Base-by-base conservation (phyloP, 257 asterid genomes). In the Ophiorrhiza pumila region DNA sequence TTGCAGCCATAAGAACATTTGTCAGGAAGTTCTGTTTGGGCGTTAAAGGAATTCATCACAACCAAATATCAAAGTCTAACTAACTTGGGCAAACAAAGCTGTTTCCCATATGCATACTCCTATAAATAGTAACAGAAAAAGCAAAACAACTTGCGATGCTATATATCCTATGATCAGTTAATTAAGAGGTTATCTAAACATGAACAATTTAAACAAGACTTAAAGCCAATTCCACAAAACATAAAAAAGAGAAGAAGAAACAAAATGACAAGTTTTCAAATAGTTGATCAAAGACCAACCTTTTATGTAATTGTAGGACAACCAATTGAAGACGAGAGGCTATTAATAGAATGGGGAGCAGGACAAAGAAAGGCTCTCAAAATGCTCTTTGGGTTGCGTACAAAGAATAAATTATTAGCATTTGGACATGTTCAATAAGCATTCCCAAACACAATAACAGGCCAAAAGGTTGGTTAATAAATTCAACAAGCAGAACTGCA, bases 61-160 rank as follows among this genome's bases (percentile, higher is more conserved):
- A 62, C 7, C 7, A 37, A 37, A 37, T 37, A 37, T 37, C 32
- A 50, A 63, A 63, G 49, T 7, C 27, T n/a, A 63, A 17, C 27
- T n/a, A 63, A 17, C 7, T 20, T 61, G 17, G 66, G n/a, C 34
- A 5, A 2, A 14, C 2, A 37, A 22, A 39, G 22, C 5, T 39
- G 69, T n/a, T n/a, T n/a, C n/a, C n/a, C n/a, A n/a, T n/a, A n/a
- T 9, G 68, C 68, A 62, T 61, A 31, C 15, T 4, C 45, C 45
- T n/a, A 32, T 0, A 20, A 6, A 2, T 14, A 64, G 69, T 64
- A 64, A 64, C 69, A 64, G 69, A 64, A 64, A 64, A 64, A 23
- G 50, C 20, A 64, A 63, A 64, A 41, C 69, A 63, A 39, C 20
- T n/a, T 63, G 69, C 50, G 39, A 50, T n/a, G n/a, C n/a, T n/a